Evolutionary conservation across 768 basidiomycete species (phyloP).

Genomic region (Amanita muscaria): DNA sequence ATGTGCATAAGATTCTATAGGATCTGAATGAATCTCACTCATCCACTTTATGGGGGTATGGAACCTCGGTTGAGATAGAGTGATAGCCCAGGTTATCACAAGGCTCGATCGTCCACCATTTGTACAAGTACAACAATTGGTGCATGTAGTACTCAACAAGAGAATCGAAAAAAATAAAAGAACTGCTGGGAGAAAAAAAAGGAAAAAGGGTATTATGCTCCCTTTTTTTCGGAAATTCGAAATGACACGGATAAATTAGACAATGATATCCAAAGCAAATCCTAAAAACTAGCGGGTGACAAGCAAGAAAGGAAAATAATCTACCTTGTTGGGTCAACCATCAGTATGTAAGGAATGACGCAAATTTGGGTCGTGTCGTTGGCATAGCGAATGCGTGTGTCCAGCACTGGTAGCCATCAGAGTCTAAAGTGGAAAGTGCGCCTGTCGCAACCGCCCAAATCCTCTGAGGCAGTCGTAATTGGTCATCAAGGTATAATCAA

Average conservation of each 20-base stretch:
- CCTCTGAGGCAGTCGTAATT: not conserved
- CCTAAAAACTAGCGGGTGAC: not conserved
- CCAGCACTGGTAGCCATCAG: not conserved
- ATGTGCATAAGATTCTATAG: too few relatives aligned
- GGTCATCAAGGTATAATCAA: not conserved
- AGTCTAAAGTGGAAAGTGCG: not conserved
- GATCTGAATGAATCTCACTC: too few relatives aligned
- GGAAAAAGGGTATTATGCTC: not conserved
- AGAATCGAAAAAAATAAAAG: too few relatives aligned
- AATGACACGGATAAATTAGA: not conserved
- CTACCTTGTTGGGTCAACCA: slow-evolving; percentile 8
- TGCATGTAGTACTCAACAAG: too few relatives aligned
- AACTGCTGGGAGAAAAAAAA: too few relatives aligned
- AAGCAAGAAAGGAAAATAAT: slow-evolving; percentile 9
- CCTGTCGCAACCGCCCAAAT: too few relatives aligned
- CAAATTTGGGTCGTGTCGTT: slow-evolving; percentile 5
- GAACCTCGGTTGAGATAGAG: too few relatives aligned
- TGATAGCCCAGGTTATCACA: too few relatives aligned
- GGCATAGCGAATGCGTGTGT: slow-evolving; percentile 13
- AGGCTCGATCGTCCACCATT: too few relatives aligned
- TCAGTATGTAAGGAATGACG: slow-evolving; percentile 6
- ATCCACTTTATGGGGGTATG: too few relatives aligned
- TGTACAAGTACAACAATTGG: too few relatives aligned
- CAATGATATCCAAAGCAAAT: not conserved
- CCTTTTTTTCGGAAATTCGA: not conserved